phyloP scores from a whole-genome alignment of 2,329 filamentous ascomycete genomes.

The Fusarium subtropicale region DNA sequence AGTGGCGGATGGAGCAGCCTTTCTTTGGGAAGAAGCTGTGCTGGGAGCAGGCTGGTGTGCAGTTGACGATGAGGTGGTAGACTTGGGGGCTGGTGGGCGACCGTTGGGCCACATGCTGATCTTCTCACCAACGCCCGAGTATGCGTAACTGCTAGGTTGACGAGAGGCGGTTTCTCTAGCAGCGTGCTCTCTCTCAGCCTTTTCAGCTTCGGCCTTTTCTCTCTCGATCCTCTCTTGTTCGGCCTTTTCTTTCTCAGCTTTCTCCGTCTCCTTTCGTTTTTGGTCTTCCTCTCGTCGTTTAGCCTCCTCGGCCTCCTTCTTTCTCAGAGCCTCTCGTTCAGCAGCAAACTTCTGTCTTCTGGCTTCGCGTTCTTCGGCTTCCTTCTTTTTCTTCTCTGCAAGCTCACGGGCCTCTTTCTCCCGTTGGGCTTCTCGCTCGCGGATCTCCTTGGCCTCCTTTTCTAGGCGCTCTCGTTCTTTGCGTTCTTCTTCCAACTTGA shows the following conservation, averaged over 20 bases:
- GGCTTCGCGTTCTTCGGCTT: slow-evolving; percentile 56
- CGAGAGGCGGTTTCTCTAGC: slow-evolving; percentile 50
- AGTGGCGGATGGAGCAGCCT: slow-evolving; percentile 60
- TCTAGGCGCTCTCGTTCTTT: slow-evolving; percentile 58
- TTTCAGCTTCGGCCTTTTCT: slow-evolving; percentile 50
- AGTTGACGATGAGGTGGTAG: slow-evolving; percentile 40
- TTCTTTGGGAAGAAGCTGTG: slow-evolving; percentile 43
- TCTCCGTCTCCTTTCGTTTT: slow-evolving; percentile 52
- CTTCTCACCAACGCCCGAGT: slow-evolving; percentile 74
- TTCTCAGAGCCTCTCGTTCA: slow-evolving; percentile 39
- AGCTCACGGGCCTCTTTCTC: slow-evolving; percentile 54
- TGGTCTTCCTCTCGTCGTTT: slow-evolving; percentile 35
- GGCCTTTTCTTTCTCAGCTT: slow-evolving; percentile 41
- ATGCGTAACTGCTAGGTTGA: slow-evolving; percentile 69
- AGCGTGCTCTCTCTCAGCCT: slow-evolving; percentile 49
- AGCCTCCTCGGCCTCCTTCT: slow-evolving; percentile 44
- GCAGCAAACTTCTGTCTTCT: slow-evolving; percentile 43
- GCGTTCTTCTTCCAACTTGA: slow-evolving; percentile 55
- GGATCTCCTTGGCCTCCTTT: slow-evolving; percentile 56
- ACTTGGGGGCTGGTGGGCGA: slow-evolving; percentile 57
- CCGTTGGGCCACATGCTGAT: slow-evolving; percentile 77
- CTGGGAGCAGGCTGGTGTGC: slow-evolving; percentile 42
- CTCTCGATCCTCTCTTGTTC: slow-evolving; percentile 48
- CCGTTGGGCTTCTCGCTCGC: slow-evolving; percentile 56
- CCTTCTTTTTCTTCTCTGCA: slow-evolving; percentile 50